Evolutionary conservation across 1,284 basidiomycete genomes (phyloP), one percentile per base, ranked within the genome.

Genomic region (Microbotryum saponariae): DNA sequence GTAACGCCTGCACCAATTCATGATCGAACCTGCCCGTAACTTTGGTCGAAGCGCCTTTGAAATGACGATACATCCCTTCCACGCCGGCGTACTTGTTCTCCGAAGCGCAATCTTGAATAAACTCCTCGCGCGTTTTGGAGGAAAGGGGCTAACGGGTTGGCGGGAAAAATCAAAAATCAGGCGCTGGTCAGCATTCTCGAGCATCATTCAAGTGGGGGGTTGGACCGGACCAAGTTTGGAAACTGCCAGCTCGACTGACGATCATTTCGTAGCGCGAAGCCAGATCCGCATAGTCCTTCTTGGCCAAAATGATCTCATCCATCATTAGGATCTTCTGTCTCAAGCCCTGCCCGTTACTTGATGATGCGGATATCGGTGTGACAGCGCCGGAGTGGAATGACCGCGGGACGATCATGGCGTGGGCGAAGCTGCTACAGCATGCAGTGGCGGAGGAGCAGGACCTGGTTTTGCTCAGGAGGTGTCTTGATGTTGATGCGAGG

Each of bases 61-160:
- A 87, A 72, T 87, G 81, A 59, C 89, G 82, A 78, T 91, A 96
- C 64, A 94, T 83, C 21, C 83, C 91, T 10, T 87, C 81, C 1
- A 84, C 80, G 29, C 83, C 82, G 37, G 80, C 80, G 77, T 91
- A 94, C 75, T 86, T 90, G 12, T 53, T 23, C 4, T 53, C 12
- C 16, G 85, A 84, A 23, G 80, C 77, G 58, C 88, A 81, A 60
- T 81, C 83, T 9, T 80, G 76, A 56, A 89, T 79, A 76, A 93
- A 90, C 49, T 85, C 82, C n/a, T 80, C 78, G 14, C 88, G 82
- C 66, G 81, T 78, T 9, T 79, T 76, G 6, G 86, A 86, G 73
- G 85, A 82, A 75, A 89, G 27, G 0, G 27, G 27, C 27, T 27
- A 27, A 27, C 27, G 27, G 27, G 27, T 27, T 27, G 27, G 27